Conservation (phyloP, 2,329 filamentous ascomycete genomes). For the Exophiala dermatitidis region DNA sequence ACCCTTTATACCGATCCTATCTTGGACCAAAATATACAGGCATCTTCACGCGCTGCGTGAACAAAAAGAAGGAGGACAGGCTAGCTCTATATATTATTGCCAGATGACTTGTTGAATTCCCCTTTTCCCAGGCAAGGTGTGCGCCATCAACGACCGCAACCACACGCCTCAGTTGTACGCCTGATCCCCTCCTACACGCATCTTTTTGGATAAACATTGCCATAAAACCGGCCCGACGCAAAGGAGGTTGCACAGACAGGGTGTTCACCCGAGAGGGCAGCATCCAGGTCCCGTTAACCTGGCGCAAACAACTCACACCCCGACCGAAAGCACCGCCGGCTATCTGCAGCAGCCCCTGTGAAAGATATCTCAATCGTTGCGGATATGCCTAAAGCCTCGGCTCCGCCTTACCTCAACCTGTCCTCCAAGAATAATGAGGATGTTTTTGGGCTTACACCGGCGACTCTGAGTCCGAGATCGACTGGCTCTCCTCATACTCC, state of each 20-base stretch:
- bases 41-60: background rate
- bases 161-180: background rate
- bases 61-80: background rate
- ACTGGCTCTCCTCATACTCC: slow-evolving; percentile 24
- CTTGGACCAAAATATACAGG: background rate
- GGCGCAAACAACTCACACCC: slow-evolving; percentile 14
- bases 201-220: background rate
- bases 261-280: slow-evolving; percentile 8
- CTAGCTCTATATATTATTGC: background rate
- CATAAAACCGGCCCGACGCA: slow-evolving; percentile 1
- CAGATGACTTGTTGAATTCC: background rate
- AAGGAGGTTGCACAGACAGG: slow-evolving; percentile 20
- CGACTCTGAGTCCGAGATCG: slow-evolving; percentile 23
- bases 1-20: background rate
- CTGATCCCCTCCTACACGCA: background rate
- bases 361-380: slow-evolving; percentile 19
- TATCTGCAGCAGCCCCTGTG: slow-evolving; percentile 23
- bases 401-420: slow-evolving; percentile 24
- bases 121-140: background rate
- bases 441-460: slow-evolving; percentile 17
- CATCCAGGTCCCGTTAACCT: slow-evolving; percentile 15
- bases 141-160: background rate
- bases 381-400: slow-evolving; percentile 26
- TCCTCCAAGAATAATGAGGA: slow-evolving; percentile 23
- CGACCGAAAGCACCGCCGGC: slow-evolving; percentile 16